Base-by-base conservation (phyloP, 768 basidiomycete genomes). In the Leccinellum luteum region DNA sequence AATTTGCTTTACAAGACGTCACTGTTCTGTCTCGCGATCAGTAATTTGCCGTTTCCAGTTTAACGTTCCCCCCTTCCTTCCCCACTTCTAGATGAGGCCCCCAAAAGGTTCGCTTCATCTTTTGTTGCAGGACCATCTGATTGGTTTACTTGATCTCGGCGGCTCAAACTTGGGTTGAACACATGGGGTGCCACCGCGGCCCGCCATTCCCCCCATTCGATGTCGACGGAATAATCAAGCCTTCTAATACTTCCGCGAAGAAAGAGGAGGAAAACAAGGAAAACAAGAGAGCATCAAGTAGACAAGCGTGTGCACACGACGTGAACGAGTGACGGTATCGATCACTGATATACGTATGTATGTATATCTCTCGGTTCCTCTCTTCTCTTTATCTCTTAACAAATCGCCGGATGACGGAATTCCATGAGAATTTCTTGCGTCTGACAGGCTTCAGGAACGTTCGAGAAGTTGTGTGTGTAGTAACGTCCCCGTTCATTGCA, bases 371-470 rank as follows among this genome's bases (percentile, higher is more conserved):
- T n/a, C 17, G 14, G 30, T 53, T 31, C 54, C 48, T 17, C 19
- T 5, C 32, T 32, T 6, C 6, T 14, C 14, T 14, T 32, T 13
- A 13, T 32, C 32, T 12, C 19, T 19, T 12, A 19, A 17, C n/a
- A 49, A 44, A 54, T 41, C 23, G 12, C 14, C 23, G 15, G n/a
- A 58, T 65, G 60, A 65, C 64, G 64, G 57, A 56, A 65, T 59
- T 53, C 35, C 57, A 51, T 65, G 64, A 62, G 57, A 43, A 43
- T 19, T 19, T 19, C 19, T 43, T 19, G 41, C 41, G 41, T 45
- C 31, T n/a, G 23, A 30, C 32, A 35, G 44, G 34, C 25, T 49
- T 56, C 45, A 61, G 60, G 64, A 41, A 65, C 64, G 34, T 49
- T 38, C 44, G 52, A 51, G n/a, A 43, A 43, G 41, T 19, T 19